Base-by-base conservation (phyloP, 352 stramenopile species). In the Thalassiosira exigua region DNA sequence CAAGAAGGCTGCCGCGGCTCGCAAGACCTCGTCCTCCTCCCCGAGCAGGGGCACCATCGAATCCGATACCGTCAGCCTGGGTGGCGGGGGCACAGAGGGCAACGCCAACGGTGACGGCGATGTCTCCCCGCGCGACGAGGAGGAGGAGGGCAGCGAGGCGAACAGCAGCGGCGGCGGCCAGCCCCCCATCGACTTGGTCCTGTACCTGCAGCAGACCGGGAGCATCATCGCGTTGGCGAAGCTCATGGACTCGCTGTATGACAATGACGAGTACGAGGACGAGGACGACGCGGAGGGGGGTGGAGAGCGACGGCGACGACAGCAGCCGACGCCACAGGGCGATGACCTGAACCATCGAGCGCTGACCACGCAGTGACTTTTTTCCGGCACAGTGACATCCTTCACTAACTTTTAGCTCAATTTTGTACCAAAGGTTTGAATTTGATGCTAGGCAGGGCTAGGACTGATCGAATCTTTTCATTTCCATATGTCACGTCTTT, bases 211-310 rank as follows among this genome's bases (percentile, higher is more conserved):
- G 64, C 81, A 93, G 66, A 93, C 85, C 41, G 86, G 88, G 39
- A 90, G 81, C 61, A 93, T 93, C 21, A 93, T 93, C 84, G 86
- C 86, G 14, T 42, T 93, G 9, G 84, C 88, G 11, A 92, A 92
- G 68, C 60, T 93, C 22, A 91, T 93, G 86, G 88, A 93, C 79
- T 88, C 86, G 12, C 67, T 93, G 14, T 91, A 91, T 68, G 82
- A 82, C 22, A 73, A 88, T 70, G 77, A 84, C 48, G 74, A 89
- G 29, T 80, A 83, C 44, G 81, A 75, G 30, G 75, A 79, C 27
- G 67, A 79, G 36, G 61, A 62, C 21, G 39, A 64, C 12, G 30
- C 60, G 44, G 41, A 76, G 53, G 29, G 33, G 29, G 21, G 33
- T 0, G 22, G 67, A 14, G 36, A 44, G 7, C 7, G 36, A 14